Evolutionary conservation across 2,329 filamentous ascomycete species (phyloP).

Genomic region (Cordyceps cicadae): DNA sequence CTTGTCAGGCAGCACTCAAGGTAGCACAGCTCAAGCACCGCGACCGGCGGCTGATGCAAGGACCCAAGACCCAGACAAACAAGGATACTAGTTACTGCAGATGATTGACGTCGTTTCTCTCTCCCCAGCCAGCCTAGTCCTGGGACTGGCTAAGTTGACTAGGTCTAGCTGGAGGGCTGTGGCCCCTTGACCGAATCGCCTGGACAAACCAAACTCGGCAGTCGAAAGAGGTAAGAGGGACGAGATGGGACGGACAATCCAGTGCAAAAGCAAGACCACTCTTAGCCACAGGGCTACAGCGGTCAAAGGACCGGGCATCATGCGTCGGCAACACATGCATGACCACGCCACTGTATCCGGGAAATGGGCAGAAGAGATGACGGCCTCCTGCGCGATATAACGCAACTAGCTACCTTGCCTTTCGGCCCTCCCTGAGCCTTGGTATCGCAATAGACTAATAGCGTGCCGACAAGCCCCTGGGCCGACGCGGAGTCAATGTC

Average conservation of each 20-base stretch:
- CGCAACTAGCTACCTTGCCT: not conserved
- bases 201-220: not conserved
- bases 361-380: constrained; percentile 5
- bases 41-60: not conserved
- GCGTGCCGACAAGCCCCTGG: too few species aligned
- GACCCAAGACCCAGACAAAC: not conserved
- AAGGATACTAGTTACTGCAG: not conserved
- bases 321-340: constrained; percentile 4
- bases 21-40: not conserved
- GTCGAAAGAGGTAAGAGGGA: too few species aligned
- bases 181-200: constrained; percentile 4
- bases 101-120: not conserved
- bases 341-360: not conserved
- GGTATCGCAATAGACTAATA: too few species aligned
- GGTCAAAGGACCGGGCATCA: not conserved
- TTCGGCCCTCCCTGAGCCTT: not conserved
- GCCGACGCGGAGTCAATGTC: not conserved
- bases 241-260: too few species aligned
- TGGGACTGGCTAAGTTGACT: not conserved
- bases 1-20: not conserved
- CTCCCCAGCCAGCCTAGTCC: not conserved
- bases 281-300: not conserved
- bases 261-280: not conserved
- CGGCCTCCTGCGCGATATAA: not conserved
- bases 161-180: not conserved